These are phyloP conservation scores for Pseudogymnoascus sp. DNA, from an alignment of 2,329 filamentous ascomycete species.

Conservation along the genomic window DNA sequence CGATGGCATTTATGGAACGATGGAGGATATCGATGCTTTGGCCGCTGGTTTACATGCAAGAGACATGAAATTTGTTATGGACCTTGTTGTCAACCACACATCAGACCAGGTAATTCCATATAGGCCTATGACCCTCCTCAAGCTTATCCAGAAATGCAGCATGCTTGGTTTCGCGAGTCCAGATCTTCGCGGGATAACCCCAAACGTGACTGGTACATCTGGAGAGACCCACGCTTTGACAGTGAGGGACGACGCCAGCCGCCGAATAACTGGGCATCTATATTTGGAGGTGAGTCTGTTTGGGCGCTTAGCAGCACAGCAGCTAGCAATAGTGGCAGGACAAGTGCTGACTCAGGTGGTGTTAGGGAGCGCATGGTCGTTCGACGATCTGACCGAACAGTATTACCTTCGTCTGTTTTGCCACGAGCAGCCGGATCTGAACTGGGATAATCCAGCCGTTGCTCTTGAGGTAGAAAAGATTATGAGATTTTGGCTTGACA, in stretches of 20 bases:
- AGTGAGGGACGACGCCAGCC: slow-evolving; percentile 29
- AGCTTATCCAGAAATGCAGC: slow-evolving; percentile 29
- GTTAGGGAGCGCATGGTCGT: slow-evolving; percentile 40
- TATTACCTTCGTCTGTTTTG: slow-evolving; percentile 57
- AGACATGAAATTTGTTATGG: slow-evolving; percentile 57
- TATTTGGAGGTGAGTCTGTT: slow-evolving; percentile 35
- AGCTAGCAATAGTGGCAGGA: slow-evolving; percentile 32
- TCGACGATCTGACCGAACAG: slow-evolving; percentile 41
- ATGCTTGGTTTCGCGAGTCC: slow-evolving; percentile 50
- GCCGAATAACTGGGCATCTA: slow-evolving; percentile 37
- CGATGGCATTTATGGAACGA: slow-evolving; percentile 54
- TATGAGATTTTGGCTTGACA: slow-evolving; percentile 66
- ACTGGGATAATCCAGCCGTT: slow-evolving; percentile 63
- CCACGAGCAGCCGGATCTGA: slow-evolving; percentile 64
- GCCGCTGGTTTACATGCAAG: slow-evolving; percentile 47
- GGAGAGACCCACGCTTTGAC: slow-evolving; percentile 37
- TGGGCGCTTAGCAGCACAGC: slow-evolving; percentile 25
- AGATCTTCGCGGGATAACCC: slow-evolving; percentile 38
- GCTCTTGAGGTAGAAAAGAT: slow-evolving; percentile 60
- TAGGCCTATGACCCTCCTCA: not conserved
- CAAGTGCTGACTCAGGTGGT: not conserved
- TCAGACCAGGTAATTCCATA: slow-evolving; percentile 29
- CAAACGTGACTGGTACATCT: slow-evolving; percentile 58
- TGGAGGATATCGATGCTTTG: slow-evolving; percentile 55
- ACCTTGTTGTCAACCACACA: slow-evolving; percentile 64